Base-by-base conservation (phyloP, 2,329 filamentous ascomycete genomes). In the Bipolaris cookei region DNA sequence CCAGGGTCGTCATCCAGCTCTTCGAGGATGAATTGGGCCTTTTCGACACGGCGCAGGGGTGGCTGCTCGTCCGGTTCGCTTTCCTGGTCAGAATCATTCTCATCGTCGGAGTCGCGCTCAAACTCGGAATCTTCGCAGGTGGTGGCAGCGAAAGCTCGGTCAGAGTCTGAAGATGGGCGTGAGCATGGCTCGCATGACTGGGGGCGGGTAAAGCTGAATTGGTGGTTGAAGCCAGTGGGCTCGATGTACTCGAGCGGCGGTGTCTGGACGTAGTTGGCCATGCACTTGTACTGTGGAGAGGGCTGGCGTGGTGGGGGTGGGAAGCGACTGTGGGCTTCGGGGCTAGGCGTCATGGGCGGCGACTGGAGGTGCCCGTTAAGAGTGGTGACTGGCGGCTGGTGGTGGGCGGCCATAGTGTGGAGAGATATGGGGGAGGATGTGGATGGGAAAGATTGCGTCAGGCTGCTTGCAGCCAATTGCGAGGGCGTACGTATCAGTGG, bases 1-100 rank as follows among this genome's bases (percentile, higher is more conserved):
- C 69, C 75, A 51, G 68, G 64, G 45, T 76, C 72, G 61, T 68
- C 73, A 46, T 71, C 68, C 49, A 82, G 58, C 61, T 82, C 80
- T 62, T 81, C 77, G 46, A 82, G 72, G 35, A 74, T 72, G 51
- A 82, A 77, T 49, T 71, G 71, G 48, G 69, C 70, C 28, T 68
- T 62, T 20, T 74, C 66, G 50, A 72, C 62, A 51, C 57, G 61
- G 53, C 65, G 71, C 52, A 63, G 51, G 39, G 67, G 66, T 25
- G 45, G 58, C 48, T 65, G 58, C 46, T 70, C 62, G 46, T 70
- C 67, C n/a, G 66, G 53, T 28, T 66, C 65, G 45, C 64, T 69
- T 46, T 74, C 71, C 5, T 68, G 62, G n/a, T 71, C 70, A 42
- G 67, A 66, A 34, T 68, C 65, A 14, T 62, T 50, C 7, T 68